Evolutionary conservation across 768 basidiomycete species (phyloP), one percentile per base, ranked within the genome.

Genomic region (Tulasnella sp.): DNA sequence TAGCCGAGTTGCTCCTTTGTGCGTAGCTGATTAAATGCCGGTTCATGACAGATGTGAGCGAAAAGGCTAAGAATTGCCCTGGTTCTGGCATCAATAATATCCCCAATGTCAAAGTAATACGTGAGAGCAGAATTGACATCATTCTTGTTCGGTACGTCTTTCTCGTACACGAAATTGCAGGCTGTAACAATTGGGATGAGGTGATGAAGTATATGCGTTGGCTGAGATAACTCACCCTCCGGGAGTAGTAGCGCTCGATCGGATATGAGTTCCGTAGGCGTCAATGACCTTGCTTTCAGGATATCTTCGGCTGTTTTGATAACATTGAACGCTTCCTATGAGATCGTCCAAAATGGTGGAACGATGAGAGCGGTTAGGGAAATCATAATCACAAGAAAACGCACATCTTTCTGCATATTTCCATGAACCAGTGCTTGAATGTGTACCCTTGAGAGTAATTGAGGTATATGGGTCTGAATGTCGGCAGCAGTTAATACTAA

Each of bases 1-100:
- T 99, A 99, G 4, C 95, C 95, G 1, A 99, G 73, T 64, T 99
- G 95, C 62, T 98, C 89, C 62, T 88, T 81, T 3, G 92, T 96
- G 25, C 95, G 81, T 27, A 99, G 74, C 20, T 80, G 69, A 62
- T 93, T 81, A 67, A 98, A 99, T 8, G 84, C 76, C 1, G 92
- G 93, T 59, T 99, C 95, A n/a, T 74, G 70, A 32, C 92, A 71
- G 51, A 98, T 83, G 58, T 92, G 88, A 0, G 73, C 73, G 20
- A 96, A 77, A 12, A 99, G 72, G 2, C 78, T 67, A 20, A 81
- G 72, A 1, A 72, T 71, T 22, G 85, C 79, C 3, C 91, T 79
- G 9, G 76, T 67, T 12, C 16, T 64, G 71, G 40, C 72, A 61
- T 91, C 77, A 5, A 69, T 68, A 28, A 78, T 62, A 33, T 78